A percentile compares a stretch with the other conserved stretches of the same genome.
Evolutionary conservation across 495 filamentous ascomycete genomes (phyloP).

Genomic region (Aspergillus baeticus): DNA sequence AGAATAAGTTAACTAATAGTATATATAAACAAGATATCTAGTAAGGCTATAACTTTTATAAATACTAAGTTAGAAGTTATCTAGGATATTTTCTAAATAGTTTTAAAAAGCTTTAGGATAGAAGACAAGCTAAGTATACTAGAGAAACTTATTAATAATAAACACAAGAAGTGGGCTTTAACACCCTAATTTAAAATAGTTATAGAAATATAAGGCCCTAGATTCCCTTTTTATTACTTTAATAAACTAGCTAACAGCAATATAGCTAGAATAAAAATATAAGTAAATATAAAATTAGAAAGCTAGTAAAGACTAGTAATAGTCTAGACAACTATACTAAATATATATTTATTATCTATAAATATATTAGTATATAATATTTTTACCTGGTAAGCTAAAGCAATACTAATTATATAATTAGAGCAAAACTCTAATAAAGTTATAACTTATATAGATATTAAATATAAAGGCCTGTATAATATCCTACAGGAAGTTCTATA

Average conservation of each 20-base stretch:
- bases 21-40: too few species aligned
- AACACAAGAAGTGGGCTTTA: conserved; percentile 19
- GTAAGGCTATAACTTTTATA: too few species aligned
- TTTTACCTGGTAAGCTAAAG: background rate
- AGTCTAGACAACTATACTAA: background rate
- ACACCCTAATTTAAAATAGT: conserved; percentile 21
- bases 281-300: conserved; percentile 25
- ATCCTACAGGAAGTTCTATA: background rate
- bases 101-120: too few species aligned
- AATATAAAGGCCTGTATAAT: background rate
- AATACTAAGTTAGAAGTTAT: too few species aligned
- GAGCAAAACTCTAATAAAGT: background rate
- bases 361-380: background rate
- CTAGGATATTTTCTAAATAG: too few species aligned
- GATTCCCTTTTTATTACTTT: conserved; percentile 9
- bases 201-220: conserved; percentile 22
- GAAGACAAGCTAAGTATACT: too few species aligned
- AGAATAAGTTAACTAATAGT: too few species aligned
- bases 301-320: background rate
- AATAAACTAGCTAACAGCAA: conserved; percentile 14
- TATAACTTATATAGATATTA: background rate
- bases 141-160: background rate
- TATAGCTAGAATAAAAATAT: conserved; percentile 28
- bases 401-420: background rate
- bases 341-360: background rate